Base-by-base conservation (phyloP, 345 rosid species). In the Gossypium arboreum region DNA sequence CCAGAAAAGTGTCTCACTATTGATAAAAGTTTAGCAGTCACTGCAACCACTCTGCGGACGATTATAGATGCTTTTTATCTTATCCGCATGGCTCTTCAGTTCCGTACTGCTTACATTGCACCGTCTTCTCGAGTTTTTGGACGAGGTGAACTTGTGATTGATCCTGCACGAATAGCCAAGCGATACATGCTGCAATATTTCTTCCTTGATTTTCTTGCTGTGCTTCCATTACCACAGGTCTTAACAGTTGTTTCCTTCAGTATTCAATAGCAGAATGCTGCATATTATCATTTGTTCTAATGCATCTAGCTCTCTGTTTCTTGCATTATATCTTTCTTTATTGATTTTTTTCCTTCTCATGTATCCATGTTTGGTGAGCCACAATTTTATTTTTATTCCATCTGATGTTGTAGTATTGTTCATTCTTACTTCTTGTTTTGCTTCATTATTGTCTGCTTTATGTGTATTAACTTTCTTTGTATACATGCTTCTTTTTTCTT, bases 121-220 rank as follows among this genome's bases (percentile, higher is more conserved):
- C 99, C 98, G 41, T 93, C 98, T 77, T 95, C 99, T 69, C 92
- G 97, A 74, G 97, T 93, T 71, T 95, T 95, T 66, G 99, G 99
- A 52, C 86, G 99, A 3, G 99, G 99, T 13, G 99, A 93, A 85
- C 97, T 93, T 80, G 99, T 95, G 74, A 93, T 91, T 20, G 96
- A 93, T 73, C 87, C 98, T 78, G 84, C 88, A 62, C 87, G 86
- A 86, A 93, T 95, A 72, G 99, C 99, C 20, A 95, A 91, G 79
- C 87, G 94, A 56, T 95, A 95, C 86, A 75, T 93, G 85, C 85
- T 63, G 56, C 79, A 86, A 68, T 85, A 90, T 81, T 95, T 95
- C 89, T 79, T 93, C 71, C 47, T 93, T 69, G 99, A 95, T 79
- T 87, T 95, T 73, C 97, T 95, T 72, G 86, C 99, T 4, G 86